Percentiles rank a stretch among this genome's conserved stretches.
These are phyloP conservation scores for Papiliotrema fonsecae DNA, from an alignment of 1,284 basidiomycete species.

Conservation along the genomic window DNA sequence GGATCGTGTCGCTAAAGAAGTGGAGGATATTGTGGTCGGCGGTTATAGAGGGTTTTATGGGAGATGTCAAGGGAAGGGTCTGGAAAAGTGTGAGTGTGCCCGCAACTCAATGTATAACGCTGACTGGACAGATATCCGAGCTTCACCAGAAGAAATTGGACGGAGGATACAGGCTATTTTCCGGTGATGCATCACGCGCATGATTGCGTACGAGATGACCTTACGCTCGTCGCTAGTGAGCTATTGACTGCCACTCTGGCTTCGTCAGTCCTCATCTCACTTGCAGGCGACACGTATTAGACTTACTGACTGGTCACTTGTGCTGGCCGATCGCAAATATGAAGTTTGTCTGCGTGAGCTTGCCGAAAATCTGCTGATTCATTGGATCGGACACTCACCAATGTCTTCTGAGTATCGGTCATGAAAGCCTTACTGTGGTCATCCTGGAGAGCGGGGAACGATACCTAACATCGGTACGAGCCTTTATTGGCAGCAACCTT, in stretches of 20 bases:
- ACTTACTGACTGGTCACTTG: no score
- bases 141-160: slow-evolving; percentile 32
- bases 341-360: neutral
- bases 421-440: neutral
- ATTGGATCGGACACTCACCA: slow-evolving; percentile 3
- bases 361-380: no score
- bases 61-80: slow-evolving; percentile 27
- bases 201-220: no score
- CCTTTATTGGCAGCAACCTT: neutral
- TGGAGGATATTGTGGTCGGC: slow-evolving; percentile 29
- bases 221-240: no score
- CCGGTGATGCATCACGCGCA: slow-evolving; percentile 13
- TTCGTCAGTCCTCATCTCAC: no score
- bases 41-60: slow-evolving; percentile 31
- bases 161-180: slow-evolving; percentile 35
- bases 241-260: no score
- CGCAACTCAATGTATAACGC: neutral
- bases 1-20: slow-evolving; percentile 40
- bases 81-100: slow-evolving; percentile 40
- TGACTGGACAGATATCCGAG: slow-evolving; percentile 29
- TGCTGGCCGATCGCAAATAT: neutral
- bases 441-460: neutral
- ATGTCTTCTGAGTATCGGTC: neutral
- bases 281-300: no score
- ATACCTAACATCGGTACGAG: neutral